Conservation (phyloP, 371 early-diverging fungal species). For the Mortierella sp. region DNA sequence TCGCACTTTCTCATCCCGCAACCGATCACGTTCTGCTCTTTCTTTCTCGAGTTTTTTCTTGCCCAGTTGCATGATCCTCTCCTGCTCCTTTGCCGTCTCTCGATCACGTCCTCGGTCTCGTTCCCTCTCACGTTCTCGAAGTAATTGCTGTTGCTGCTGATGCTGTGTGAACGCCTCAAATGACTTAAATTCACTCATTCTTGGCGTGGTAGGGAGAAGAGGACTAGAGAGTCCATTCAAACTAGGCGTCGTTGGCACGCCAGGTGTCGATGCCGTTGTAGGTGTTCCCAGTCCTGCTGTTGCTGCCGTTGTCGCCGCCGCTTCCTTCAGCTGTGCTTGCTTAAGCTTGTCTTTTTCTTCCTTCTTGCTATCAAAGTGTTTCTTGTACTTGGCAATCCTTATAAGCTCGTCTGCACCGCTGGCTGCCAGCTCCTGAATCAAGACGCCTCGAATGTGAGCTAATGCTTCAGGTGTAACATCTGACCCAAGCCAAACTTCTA, state of each 20-base stretch:
- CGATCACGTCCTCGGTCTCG: slow-evolving; percentile 28
- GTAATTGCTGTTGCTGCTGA: slow-evolving; percentile 31
- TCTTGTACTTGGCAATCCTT: slow-evolving; percentile 62
- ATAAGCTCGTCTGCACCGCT: slow-evolving; percentile 58
- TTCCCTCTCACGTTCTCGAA: slow-evolving; percentile 42
- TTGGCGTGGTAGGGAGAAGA: slow-evolving; percentile 21
- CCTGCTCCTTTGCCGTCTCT: slow-evolving; percentile 31
- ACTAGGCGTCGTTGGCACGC: background rate
- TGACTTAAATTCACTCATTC: slow-evolving; percentile 39
- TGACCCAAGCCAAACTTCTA: slow-evolving; percentile 68
- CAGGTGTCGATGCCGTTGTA: background rate
- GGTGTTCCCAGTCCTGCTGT: background rate
- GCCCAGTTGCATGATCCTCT: slow-evolving; percentile 53
- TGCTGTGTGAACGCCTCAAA: slow-evolving; percentile 50
- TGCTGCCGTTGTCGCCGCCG: slow-evolving; percentile 15
- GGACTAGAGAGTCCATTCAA: slow-evolving; percentile 26
- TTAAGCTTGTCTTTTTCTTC: slow-evolving; percentile 42
- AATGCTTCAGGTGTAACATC: slow-evolving; percentile 48
- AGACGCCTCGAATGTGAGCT: slow-evolving; percentile 38
- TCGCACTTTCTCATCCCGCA: slow-evolving; percentile 52
- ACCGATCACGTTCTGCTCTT: slow-evolving; percentile 47
- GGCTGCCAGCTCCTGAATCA: slow-evolving; percentile 33
- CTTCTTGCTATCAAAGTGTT: slow-evolving; percentile 59
- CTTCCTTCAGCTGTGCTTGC: slow-evolving; percentile 20
- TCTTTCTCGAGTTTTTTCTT: slow-evolving; percentile 53